Evolutionary conservation across 306 rosid genomes (phyloP), one percentile per base, ranked within the genome.

Genomic region (Acacia crassicarpa): DNA sequence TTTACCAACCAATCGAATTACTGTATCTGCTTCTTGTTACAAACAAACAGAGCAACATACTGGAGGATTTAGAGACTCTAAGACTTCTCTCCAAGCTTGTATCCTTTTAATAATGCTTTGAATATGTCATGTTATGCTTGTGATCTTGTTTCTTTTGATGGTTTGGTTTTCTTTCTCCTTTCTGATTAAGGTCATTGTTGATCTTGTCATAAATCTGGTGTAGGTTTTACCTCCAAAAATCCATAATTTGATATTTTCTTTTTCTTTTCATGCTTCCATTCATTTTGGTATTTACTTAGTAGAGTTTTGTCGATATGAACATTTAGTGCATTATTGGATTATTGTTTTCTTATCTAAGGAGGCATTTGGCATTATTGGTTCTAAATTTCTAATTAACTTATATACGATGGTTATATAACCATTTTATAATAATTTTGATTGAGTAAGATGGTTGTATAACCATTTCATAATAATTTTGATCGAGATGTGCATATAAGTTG

Each of bases 1-100:
- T 95, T 85, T 95, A 91, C 87, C 99, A 95, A 88, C 99, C 99
- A 61, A 95, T 95, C 45, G 99, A 95, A 88, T 90, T 92, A 75
- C 69, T 95, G 76, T 93, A 91, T 87, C 87, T 95, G 92, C 97
- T 95, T 56, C 94, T 95, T 45, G 98, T 95, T 15, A 95, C 99
- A 40, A 95, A 95, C 91, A 95, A 95, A 78, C 94, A 91, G 88
- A 95, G 99, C 90, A 93, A 95, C 85, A 93, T 95, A 76, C 86
- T 95, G 77, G 98, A 95, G 84, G 99, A 95, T 89, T 85, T 95
- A 90, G 99, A 92, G 76, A 95, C 99, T 66, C 83, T 95, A 85
- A 87, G 99, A 82, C 90, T 92, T 63, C 94, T 95, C 73, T 95
- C 99, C 30, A 95, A 95, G 90, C 98, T 95, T 67, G 98, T 93